phyloP scores from a whole-genome alignment of 83 land plant species.

The Picea engelmannii region DNA sequence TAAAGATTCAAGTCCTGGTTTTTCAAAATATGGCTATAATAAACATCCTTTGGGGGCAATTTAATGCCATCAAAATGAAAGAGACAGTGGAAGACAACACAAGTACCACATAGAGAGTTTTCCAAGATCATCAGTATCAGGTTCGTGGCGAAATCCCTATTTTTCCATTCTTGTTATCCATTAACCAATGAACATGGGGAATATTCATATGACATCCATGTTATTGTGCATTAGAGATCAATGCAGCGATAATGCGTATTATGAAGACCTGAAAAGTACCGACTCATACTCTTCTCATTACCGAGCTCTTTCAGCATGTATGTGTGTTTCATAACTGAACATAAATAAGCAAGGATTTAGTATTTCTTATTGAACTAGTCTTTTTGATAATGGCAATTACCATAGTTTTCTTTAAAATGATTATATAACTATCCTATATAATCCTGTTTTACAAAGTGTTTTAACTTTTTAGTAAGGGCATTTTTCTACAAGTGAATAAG shows the following conservation, averaged over 20 bases:
- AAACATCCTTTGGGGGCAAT: slow-evolving; percentile 38
- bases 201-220: neutral
- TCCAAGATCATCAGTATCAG: slow-evolving; percentile 99
- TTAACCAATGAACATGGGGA: too few relatives aligned
- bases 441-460: too few relatives aligned
- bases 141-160: slow-evolving; percentile 21
- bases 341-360: slow-evolving; percentile 96
- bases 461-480: neutral
- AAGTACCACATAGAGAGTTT: slow-evolving; percentile 99
- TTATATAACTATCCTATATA: too few relatives aligned
- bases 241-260: slow-evolving; percentile 48
- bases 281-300: too few relatives aligned
- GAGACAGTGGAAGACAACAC: slow-evolving; percentile 98
- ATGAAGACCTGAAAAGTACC: too few relatives aligned
- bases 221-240: slow-evolving; percentile 62
- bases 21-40: neutral
- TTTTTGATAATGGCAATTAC: neutral
- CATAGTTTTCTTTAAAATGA: too few relatives aligned
- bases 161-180: neutral
- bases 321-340: too few relatives aligned
- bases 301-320: slow-evolving; percentile 20
- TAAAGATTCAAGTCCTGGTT: neutral
- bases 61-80: slow-evolving; percentile 98
- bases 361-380: slow-evolving; percentile 16
- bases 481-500: neutral